These are phyloP conservation scores for Chiua virens DNA, from an alignment of 768 basidiomycete genomes.

Conservation along the genomic window DNA sequence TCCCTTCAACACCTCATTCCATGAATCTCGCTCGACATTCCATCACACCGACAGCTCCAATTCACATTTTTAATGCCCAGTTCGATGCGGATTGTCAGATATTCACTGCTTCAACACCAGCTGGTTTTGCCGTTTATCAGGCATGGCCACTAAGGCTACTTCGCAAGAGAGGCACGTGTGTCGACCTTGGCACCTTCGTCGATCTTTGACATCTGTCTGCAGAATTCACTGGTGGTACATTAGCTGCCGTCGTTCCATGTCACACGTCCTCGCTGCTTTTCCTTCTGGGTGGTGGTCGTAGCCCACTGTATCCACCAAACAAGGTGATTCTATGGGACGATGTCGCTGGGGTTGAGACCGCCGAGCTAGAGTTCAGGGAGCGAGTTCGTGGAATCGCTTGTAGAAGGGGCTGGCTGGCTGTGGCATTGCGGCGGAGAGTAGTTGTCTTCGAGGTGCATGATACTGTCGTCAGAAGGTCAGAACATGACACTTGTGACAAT, in stretches of 20 bases:
- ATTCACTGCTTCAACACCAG: conserved; percentile 77
- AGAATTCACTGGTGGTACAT: conserved; percentile 81
- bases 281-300: conserved; percentile 83
- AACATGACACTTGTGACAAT: conserved; percentile 91
- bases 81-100: conserved; percentile 81
- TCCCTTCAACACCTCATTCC: conserved; percentile 28
- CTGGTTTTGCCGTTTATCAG: conserved; percentile 82
- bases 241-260: conserved; percentile 73
- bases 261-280: conserved; percentile 83
- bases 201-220: conserved; percentile 17
- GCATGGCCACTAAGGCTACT: conserved; percentile 74
- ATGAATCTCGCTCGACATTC: conserved; percentile 90
- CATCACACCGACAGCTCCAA: conserved; percentile 72
- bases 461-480: conserved; percentile 59
- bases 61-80: conserved; percentile 72
- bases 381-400: conserved; percentile 77
- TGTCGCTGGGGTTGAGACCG: conserved; percentile 69
- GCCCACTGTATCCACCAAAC: conserved; percentile 87
- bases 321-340: conserved; percentile 93
- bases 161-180: conserved; percentile 72
- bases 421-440: conserved; percentile 75
- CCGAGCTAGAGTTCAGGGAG: conserved; percentile 88
- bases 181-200: neutral
- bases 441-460: conserved; percentile 73
- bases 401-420: conserved; percentile 81